phyloP scores from a whole-genome alignment of 2,329 filamentous ascomycete species.

The Bimuria novae-zelandiae region DNA sequence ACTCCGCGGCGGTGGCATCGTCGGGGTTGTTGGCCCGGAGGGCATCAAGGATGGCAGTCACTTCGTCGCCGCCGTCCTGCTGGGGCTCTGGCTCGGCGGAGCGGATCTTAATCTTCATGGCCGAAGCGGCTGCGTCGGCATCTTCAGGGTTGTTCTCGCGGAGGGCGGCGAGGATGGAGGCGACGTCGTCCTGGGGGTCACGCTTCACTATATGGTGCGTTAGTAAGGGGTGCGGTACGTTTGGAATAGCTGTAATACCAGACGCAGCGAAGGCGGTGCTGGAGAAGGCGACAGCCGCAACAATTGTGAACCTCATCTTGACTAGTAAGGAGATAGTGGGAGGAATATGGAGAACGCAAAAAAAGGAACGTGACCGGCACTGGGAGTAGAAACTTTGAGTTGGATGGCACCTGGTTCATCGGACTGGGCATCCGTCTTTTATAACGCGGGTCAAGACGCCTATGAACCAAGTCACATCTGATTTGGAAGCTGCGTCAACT shows the following conservation, averaged over 20 bases:
- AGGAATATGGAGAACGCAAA: slow-evolving; percentile 8
- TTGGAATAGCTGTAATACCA: slow-evolving; percentile 9
- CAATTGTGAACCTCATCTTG: slow-evolving; percentile 37
- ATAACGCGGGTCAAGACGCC: slow-evolving; percentile 12
- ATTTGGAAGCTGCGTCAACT: slow-evolving; percentile 28
- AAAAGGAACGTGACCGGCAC: slow-evolving; percentile 37
- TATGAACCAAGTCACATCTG: slow-evolving; percentile 8
- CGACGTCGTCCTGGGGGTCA: slow-evolving; percentile 26
- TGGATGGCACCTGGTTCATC: slow-evolving; percentile 9
- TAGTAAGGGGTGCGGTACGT: background rate
- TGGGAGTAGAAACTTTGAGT: slow-evolving; percentile 24
- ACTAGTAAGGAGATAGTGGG: slow-evolving; percentile 12
- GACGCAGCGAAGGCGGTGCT: slow-evolving; percentile 31
- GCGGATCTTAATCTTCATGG: slow-evolving; percentile 33
- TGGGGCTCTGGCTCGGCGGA: slow-evolving; percentile 22
- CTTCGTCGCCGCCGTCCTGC: slow-evolving; percentile 18
- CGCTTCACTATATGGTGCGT: slow-evolving; percentile 16
- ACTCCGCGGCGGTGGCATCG: slow-evolving; percentile 16
- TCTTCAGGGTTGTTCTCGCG: slow-evolving; percentile 35
- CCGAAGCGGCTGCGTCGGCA: slow-evolving; percentile 28
- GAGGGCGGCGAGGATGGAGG: slow-evolving; percentile 34
- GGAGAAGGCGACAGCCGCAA: slow-evolving; percentile 32
- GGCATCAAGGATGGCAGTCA: slow-evolving; percentile 25
- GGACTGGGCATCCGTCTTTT: slow-evolving; percentile 16
- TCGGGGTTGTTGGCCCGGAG: slow-evolving; percentile 28